Base-by-base conservation (phyloP, 2,329 filamentous ascomycete species). In the Nannizziopsis arthrosporioides region DNA sequence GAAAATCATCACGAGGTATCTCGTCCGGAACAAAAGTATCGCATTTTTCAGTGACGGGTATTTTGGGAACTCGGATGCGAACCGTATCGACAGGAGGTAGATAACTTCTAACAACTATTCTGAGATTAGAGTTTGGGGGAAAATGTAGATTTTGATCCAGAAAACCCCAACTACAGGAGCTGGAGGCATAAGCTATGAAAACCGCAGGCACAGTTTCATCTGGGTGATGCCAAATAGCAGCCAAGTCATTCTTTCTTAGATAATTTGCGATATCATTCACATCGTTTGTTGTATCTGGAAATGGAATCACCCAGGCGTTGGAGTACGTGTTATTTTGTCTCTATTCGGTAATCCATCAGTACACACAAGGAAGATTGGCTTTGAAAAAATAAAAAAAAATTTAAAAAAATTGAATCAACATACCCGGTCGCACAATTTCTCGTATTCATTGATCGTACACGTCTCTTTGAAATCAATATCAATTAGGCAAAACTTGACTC, bases 221-320 rank as follows among this genome's bases (percentile, higher is more conserved):
- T 3, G 48, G 44, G 22, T 59, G 56, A 35, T 57, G 55, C 43
- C 55, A 62, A 44, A 67, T 59, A 8, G 61, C 65, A 35, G 63
- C 53, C 9, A 59, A 51, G 14, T 59, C 51, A 14, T 56, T 50
- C 14, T 51, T 51, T 2, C 51, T 51, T 14, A 69, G 56, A 12
- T 55, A 49, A 14, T 62, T 48, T 10, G 59, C 57, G 42, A 65
- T 53, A 3, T 47, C 47, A 35, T 56, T 57, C 9, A 68, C 37
- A 2, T 45, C 45, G 8, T 51, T 19, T 30, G 61, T 55, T 2
- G 59, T 64, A 39, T 68, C 61, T 12, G 56, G 38, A 49, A 58
- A 69, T 0, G 61, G 61, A 47, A 63, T 55, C 19, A 67, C 52
- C 59, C 61, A 68, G 32, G 60, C 61, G 44, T 58, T 63, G 34